Evolutionary conservation across 345 rosid species (phyloP).

Genomic region (Trapa incisa): DNA sequence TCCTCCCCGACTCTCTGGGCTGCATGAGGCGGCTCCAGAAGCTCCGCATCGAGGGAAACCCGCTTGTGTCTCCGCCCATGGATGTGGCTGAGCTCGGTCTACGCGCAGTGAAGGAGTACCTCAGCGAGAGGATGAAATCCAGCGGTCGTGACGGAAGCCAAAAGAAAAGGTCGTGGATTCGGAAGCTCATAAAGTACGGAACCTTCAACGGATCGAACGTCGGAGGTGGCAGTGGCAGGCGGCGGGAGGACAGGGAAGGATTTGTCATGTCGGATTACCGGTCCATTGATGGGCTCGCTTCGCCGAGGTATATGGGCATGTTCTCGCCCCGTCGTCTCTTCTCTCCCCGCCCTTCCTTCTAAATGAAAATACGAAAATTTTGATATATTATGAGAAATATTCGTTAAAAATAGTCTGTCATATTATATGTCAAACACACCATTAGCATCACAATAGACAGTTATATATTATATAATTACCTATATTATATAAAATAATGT

Average conservation of each 20-base stretch:
- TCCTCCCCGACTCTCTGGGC: constrained; percentile 66
- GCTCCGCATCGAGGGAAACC: constrained; percentile 75
- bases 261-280: constrained; percentile 32
- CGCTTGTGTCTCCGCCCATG: constrained; percentile 58
- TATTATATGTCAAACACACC: no score
- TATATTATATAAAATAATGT: no score
- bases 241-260: constrained; percentile 35
- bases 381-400: no score
- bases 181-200: constrained; percentile 49
- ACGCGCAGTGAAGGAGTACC: constrained; percentile 54
- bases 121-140: constrained; percentile 51
- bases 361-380: no score
- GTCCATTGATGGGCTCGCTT: constrained; percentile 17
- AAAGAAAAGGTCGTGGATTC: constrained; percentile 69
- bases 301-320: constrained; percentile 34
- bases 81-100: constrained; percentile 65
- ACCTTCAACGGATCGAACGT: constrained; percentile 35
- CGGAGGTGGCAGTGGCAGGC: neutral
- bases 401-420: no score
- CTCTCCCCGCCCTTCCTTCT: constrained; percentile 12
- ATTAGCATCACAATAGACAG: no score
- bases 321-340: constrained; percentile 68
- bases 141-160: constrained; percentile 9
- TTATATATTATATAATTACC: no score
- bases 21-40: constrained; percentile 61